Evolutionary conservation across 176 grass and related monocot species (phyloP).

Genomic region (Pontederia paniculata): DNA sequence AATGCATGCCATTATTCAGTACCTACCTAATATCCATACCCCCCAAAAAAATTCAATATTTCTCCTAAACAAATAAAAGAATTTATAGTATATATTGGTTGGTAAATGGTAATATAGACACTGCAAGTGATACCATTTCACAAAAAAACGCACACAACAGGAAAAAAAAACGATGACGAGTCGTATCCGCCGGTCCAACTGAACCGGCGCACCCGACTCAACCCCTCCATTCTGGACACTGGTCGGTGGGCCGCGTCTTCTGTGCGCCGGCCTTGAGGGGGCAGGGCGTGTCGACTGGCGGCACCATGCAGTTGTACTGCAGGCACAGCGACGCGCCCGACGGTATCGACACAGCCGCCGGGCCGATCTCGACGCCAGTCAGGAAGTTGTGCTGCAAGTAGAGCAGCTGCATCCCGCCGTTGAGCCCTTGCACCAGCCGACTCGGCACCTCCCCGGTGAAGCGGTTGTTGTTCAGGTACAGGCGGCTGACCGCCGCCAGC

Average conservation of each 20-base stretch:
- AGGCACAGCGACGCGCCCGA: slow-evolving; percentile 5
- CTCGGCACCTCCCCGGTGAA: slow-evolving; percentile 4
- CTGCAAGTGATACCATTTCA: too few relatives aligned
- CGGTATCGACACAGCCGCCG: not conserved
- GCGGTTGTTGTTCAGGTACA: slow-evolving; percentile 10
- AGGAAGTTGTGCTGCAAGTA: slow-evolving; percentile 20
- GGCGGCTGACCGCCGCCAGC: not conserved
- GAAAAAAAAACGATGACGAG: too few relatives aligned
- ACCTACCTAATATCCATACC: too few relatives aligned
- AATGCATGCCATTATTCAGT: too few relatives aligned
- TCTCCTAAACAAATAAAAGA: too few relatives aligned
- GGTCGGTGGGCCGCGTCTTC: not conserved
- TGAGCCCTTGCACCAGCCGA: slow-evolving; percentile 8
- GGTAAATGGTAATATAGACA: too few relatives aligned
- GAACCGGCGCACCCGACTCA: not conserved
- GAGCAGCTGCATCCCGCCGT: slow-evolving; percentile 12
- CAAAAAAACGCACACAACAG: too few relatives aligned
- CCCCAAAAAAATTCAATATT: too few relatives aligned
- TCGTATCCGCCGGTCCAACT: too few relatives aligned
- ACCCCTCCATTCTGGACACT: slow-evolving; percentile 1
- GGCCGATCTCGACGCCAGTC: not conserved
- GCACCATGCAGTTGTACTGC: slow-evolving; percentile 14
- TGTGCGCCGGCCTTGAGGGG: not conserved
- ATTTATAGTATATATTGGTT: too few relatives aligned
- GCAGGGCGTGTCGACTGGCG: not conserved